A percentile compares a stretch with the other conserved stretches of the same genome.
These are phyloP conservation scores for Pisolithus thermaeus DNA, from an alignment of 1,284 basidiomycete species.

Conservation along the genomic window DNA sequence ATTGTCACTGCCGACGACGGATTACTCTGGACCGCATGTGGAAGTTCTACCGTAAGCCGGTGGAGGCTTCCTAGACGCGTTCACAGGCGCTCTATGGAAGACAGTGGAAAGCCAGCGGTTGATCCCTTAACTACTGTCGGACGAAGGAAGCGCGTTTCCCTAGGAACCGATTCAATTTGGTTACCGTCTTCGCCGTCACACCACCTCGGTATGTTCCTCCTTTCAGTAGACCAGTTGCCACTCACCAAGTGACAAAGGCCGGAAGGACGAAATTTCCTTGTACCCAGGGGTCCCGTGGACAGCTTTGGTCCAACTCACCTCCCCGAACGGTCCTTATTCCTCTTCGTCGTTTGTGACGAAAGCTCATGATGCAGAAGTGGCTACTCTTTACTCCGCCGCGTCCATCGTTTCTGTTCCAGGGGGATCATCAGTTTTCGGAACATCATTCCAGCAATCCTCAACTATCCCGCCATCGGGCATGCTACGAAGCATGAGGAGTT, in stretches of 20 bases:
- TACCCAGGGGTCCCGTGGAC: conserved; percentile 61
- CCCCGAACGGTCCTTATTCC: conserved; percentile 70
- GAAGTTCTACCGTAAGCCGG: conserved; percentile 72
- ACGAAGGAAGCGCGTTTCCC: conserved; percentile 18
- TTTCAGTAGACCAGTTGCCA: background rate
- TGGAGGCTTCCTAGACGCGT: conserved; percentile 49
- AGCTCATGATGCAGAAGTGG: conserved; percentile 65
- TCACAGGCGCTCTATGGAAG: conserved; percentile 9
- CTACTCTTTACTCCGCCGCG: conserved; percentile 79
- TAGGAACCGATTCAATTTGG: conserved; percentile 14
- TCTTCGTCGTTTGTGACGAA: conserved; percentile 29
- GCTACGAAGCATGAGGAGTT: conserved; percentile 14
- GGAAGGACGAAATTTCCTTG: conserved; percentile 14
- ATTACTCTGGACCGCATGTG: conserved; percentile 88
- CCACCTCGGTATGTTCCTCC: conserved; percentile 17
- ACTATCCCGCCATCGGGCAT: conserved; percentile 34
- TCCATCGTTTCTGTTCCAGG: conserved; percentile 67
- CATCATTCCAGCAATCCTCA: conserved; percentile 31
- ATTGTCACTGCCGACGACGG: conserved; percentile 84
- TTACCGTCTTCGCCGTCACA: conserved; percentile 5
- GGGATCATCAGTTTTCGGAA: conserved; percentile 32
- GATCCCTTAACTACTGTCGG: conserved; percentile 8
- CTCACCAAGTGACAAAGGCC: conserved; percentile 18
- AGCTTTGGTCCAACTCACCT: conserved; percentile 72
- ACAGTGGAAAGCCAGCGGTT: conserved; percentile 10